A percentile compares a stretch with the other conserved stretches of the same genome.
Conservation (phyloP, 2,329 filamentous ascomycete genomes). For the Trichoderma hamatum region DNA sequence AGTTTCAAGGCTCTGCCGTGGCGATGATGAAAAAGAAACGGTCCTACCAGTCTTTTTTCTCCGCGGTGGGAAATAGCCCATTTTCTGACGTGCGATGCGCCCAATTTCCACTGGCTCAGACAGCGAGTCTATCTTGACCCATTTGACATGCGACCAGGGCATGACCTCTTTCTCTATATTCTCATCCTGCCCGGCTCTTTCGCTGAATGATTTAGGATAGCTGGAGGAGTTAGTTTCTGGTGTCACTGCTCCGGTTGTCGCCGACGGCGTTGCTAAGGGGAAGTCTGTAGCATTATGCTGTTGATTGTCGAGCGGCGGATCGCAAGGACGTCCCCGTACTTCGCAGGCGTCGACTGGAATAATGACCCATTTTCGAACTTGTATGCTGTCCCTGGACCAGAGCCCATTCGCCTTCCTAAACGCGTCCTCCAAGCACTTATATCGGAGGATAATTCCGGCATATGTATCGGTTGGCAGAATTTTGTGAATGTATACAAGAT, state of each 20-base stretch:
- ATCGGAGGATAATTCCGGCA: constrained; percentile 86
- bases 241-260: background rate
- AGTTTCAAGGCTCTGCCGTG: constrained; percentile 66
- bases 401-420: constrained; percentile 88
- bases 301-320: constrained; percentile 49
- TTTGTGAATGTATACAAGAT: constrained; percentile 87
- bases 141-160: constrained; percentile 85
- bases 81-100: constrained; percentile 74
- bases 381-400: constrained; percentile 92
- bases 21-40: constrained; percentile 67
- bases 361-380: constrained; percentile 77
- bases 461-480: constrained; percentile 84
- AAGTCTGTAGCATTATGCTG: constrained; percentile 52
- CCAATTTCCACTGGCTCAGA: constrained; percentile 78
- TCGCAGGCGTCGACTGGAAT: constrained; percentile 89
- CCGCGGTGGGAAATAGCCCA: constrained; percentile 91
- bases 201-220: constrained; percentile 22
- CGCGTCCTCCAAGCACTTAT: constrained; percentile 80
- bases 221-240: background rate
- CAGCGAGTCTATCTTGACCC: constrained; percentile 77
- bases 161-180: constrained; percentile 55
- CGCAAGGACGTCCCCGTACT: constrained; percentile 72
- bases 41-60: constrained; percentile 79
- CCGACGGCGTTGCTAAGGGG: constrained; percentile 49
- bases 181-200: constrained; percentile 23